phyloP scores from a whole-genome alignment of 768 basidiomycete genomes.

The Mycena rosella region DNA sequence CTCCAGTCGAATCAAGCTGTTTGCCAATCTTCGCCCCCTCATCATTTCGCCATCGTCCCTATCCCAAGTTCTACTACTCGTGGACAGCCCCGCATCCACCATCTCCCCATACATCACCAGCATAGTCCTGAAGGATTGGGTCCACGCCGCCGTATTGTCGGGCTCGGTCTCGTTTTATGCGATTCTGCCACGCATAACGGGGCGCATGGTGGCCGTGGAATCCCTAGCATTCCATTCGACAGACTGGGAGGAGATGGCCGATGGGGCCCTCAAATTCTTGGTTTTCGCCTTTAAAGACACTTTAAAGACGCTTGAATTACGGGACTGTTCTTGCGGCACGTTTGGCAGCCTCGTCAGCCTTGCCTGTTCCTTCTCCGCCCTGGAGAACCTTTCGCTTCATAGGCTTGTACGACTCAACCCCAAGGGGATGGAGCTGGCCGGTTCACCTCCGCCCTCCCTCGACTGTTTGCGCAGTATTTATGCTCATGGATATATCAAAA shows the following conservation, averaged over 20 bases:
- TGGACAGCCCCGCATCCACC: conserved; percentile 22
- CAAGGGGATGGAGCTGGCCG: not conserved
- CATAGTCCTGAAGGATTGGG: conserved; percentile 26
- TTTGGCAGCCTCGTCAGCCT: conserved; percentile 21
- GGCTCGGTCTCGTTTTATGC: conserved; percentile 15
- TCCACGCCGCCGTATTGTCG: not conserved
- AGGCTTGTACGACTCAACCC: conserved; percentile 5
- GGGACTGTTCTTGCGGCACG: conserved; percentile 11
- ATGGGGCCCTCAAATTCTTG: conserved; percentile 24
- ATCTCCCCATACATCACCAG: conserved; percentile 22
- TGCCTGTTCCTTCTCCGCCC: conserved; percentile 9
- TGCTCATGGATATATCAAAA: conserved; percentile 23
- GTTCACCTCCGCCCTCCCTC: not conserved
- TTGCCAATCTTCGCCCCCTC: conserved; percentile 20
- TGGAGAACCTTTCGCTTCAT: conserved; percentile 24
- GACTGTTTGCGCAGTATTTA: conserved; percentile 12
- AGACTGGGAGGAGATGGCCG: conserved; percentile 23
- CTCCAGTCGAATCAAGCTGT: conserved; percentile 15
- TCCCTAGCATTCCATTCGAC: conserved; percentile 11
- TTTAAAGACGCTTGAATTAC: conserved; percentile 27
- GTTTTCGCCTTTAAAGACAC: conserved; percentile 23
- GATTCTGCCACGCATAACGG: conserved; percentile 19
- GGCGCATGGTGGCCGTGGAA: conserved; percentile 25
- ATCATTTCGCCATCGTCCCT: conserved; percentile 22
- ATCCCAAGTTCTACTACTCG: conserved; percentile 34